phyloP scores from a whole-genome alignment of 805 yeast genomes.

The Kodamaea hsintzibuensis region DNA sequence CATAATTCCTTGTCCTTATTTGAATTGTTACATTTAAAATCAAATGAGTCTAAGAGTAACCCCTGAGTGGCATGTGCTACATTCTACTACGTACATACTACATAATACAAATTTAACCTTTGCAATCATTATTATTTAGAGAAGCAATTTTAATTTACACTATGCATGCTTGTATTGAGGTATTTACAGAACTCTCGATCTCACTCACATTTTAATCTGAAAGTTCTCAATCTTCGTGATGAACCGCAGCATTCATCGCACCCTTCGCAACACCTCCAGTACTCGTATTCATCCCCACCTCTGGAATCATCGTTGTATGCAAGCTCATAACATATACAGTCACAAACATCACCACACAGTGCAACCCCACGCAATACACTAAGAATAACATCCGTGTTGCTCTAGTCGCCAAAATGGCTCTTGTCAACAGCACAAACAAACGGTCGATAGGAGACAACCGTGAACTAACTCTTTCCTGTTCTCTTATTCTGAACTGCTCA shows the following conservation, averaged over 20 bases:
- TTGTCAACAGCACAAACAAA: constrained; percentile 68
- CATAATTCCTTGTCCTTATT: too few relatives aligned
- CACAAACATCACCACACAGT: constrained; percentile 67
- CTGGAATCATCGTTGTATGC: constrained; percentile 48
- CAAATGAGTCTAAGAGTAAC: too few relatives aligned
- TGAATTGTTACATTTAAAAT: too few relatives aligned
- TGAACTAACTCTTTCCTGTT: constrained; percentile 71
- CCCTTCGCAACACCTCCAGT: constrained; percentile 40
- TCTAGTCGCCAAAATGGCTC: constrained; percentile 73
- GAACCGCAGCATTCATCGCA: neutral
- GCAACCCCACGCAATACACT: constrained; percentile 72
- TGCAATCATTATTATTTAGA: too few relatives aligned
- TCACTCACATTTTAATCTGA: neutral
- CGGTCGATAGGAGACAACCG: constrained; percentile 77
- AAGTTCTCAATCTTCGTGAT: neutral
- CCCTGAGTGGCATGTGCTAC: too few relatives aligned
- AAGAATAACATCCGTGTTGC: constrained; percentile 72
- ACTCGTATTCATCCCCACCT: constrained; percentile 40
- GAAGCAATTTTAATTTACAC: too few relatives aligned
- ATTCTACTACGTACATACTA: too few relatives aligned
- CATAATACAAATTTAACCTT: too few relatives aligned
- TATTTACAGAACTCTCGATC: too few relatives aligned
- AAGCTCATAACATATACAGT: constrained; percentile 55
- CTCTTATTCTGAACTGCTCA: constrained; percentile 76
- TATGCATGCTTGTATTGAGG: too few relatives aligned